These are phyloP conservation scores for Salix caprea DNA, from an alignment of 345 rosid genomes.

Conservation along the genomic window DNA sequence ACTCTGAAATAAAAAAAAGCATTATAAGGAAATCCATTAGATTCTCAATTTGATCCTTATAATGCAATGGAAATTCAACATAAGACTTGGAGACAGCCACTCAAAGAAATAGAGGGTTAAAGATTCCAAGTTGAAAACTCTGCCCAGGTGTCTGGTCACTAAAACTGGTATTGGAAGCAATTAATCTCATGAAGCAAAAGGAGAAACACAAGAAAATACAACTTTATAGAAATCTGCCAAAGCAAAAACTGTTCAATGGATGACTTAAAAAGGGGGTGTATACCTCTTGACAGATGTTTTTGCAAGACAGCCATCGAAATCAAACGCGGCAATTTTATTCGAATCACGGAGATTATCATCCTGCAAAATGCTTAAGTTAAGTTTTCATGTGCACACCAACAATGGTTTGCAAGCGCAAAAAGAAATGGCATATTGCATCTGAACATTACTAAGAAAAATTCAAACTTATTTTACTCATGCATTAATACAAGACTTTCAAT, in stretches of 20 bases:
- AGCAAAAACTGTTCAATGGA: not conserved
- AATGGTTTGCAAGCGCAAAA: not conserved
- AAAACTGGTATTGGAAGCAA: not conserved
- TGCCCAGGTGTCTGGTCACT: not conserved
- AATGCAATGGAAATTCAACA: not conserved
- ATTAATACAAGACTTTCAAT: not conserved
- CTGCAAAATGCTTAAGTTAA: conserved; percentile 27
- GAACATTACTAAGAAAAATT: not conserved
- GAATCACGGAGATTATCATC: conserved; percentile 80
- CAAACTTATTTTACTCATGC: not conserved
- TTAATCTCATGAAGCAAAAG: not conserved
- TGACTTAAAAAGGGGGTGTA: not conserved
- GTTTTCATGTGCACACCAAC: not conserved
- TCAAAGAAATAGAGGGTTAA: not conserved
- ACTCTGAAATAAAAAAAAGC: conserved; percentile 42
- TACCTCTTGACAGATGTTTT: conserved; percentile 74
- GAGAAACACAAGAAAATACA: not conserved
- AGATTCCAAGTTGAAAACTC: not conserved
- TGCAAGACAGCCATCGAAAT: conserved; percentile 94
- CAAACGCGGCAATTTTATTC: conserved; percentile 87
- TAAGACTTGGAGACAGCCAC: not conserved
- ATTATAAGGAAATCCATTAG: not conserved
- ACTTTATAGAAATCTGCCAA: not conserved
- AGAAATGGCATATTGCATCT: not conserved
- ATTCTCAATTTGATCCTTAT: not conserved